Percentiles rank a stretch among this genome's conserved stretches.
Conservation (phyloP, 768 basidiomycete species). For the Psilocybe subaeruginosa region DNA sequence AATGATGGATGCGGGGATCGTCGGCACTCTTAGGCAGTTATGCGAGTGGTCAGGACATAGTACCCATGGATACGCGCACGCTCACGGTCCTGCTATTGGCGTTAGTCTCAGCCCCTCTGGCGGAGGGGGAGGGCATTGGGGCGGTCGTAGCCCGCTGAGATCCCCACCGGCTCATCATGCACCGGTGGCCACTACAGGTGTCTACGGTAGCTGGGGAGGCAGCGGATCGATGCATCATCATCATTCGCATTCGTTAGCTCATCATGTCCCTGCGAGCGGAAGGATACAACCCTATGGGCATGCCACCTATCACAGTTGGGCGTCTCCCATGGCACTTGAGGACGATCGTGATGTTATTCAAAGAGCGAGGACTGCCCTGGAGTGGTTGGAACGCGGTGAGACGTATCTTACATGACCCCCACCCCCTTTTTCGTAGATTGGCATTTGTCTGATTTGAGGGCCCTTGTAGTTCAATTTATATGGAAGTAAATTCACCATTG, state of each 20-base stretch:
- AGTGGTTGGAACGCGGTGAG: constrained; percentile 48
- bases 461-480: background rate
- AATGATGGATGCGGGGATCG: constrained; percentile 43
- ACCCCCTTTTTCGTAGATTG: background rate
- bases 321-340: constrained; percentile 39
- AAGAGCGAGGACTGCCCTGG: constrained; percentile 57
- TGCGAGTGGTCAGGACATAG: constrained; percentile 40
- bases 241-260: constrained; percentile 11
- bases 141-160: constrained; percentile 4
- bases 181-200: background rate
- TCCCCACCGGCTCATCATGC: background rate
- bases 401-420: constrained; percentile 20
- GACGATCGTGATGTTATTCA: constrained; percentile 65
- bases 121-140: constrained; percentile 12
- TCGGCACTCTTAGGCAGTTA: constrained; percentile 40
- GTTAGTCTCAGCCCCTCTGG: constrained; percentile 14
- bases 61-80: constrained; percentile 14
- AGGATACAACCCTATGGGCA: constrained; percentile 2
- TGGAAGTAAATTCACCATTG: background rate
- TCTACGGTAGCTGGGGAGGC: constrained; percentile 28
- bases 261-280: constrained; percentile 7
- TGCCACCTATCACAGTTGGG: constrained; percentile 11
- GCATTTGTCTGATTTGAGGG: background rate
- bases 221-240: constrained; percentile 23
- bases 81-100: constrained; percentile 15